Conservation (phyloP, 2,329 filamentous ascomycete species). For the Phialophora verrucosa region DNA sequence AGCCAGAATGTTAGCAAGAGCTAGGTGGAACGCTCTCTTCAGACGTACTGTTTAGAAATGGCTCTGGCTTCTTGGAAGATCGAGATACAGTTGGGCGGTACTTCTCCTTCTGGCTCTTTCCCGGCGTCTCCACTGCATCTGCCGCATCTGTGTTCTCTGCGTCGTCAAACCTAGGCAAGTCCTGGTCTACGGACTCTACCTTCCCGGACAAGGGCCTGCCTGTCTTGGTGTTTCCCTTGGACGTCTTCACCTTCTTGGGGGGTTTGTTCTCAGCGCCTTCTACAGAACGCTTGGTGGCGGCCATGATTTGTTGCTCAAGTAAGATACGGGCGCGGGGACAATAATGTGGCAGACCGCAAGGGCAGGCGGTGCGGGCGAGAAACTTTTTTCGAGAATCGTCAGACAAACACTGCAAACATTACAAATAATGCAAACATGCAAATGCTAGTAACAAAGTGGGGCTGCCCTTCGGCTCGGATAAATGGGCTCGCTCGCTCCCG, state of each 20-base stretch:
- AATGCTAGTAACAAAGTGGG: background rate
- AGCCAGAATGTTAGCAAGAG: background rate
- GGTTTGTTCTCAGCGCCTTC: slow-evolving; percentile 25
- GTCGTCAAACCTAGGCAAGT: background rate
- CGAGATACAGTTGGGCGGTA: background rate
- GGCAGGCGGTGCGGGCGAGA: background rate
- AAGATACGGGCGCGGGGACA: background rate
- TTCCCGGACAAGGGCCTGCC: background rate
- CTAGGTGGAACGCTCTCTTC: background rate
- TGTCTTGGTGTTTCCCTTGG: background rate
- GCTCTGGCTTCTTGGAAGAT: background rate
- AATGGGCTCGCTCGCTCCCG: background rate
- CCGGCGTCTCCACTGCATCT: background rate
- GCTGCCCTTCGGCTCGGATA: background rate
- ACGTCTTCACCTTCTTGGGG: slow-evolving; percentile 27
- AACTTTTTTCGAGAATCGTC: background rate
- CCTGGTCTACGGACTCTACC: background rate
- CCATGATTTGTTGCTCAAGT: slow-evolving; percentile 21
- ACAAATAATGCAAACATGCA: slow-evolving; percentile 12
- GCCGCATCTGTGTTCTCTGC: background rate
- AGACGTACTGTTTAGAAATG: background rate
- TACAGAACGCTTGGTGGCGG: slow-evolving; percentile 28
- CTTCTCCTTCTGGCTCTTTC: background rate
- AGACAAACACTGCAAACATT: slow-evolving; percentile 13
- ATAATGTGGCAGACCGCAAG: background rate